Evolutionary conservation across 805 yeast genomes (phyloP).

Genomic region (Metschnikowia lochheadii): DNA sequence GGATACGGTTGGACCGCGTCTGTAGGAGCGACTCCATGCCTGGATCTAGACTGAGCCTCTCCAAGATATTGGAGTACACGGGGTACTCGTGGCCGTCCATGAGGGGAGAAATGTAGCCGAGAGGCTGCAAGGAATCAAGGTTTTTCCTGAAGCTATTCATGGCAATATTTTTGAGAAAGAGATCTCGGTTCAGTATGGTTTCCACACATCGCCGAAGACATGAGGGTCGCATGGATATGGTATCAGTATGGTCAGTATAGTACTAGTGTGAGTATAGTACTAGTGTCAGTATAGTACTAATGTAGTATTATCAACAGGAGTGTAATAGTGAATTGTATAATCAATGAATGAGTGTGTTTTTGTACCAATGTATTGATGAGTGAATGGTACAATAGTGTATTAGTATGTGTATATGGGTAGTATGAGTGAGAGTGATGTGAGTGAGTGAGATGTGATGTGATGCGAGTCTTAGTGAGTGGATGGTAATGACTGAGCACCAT

Average conservation of each 20-base stretch:
- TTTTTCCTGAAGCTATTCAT: conserved; percentile 13
- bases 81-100: neutral
- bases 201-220: conserved; percentile 7
- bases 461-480: too few species aligned
- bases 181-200: conserved; percentile 23
- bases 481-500: too few species aligned
- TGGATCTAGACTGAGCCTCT: conserved; percentile 8
- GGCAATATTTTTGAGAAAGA: conserved; percentile 13
- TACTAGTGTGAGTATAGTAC: too few species aligned
- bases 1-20: conserved; percentile 18
- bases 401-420: too few species aligned
- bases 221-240: neutral
- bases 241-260: too few species aligned
- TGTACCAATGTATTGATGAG: too few species aligned
- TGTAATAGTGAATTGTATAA: too few species aligned
- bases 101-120: neutral
- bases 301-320: neutral
- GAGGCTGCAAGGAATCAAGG: neutral
- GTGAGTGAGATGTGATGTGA: too few species aligned
- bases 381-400: too few species aligned
- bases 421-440: too few species aligned
- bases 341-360: too few species aligned
- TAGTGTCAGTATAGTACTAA: too few species aligned
- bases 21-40: conserved; percentile 8
- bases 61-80: conserved; percentile 7